Conservation (phyloP, 352 stramenopile genomes). For the Peronospora tabacina region DNA sequence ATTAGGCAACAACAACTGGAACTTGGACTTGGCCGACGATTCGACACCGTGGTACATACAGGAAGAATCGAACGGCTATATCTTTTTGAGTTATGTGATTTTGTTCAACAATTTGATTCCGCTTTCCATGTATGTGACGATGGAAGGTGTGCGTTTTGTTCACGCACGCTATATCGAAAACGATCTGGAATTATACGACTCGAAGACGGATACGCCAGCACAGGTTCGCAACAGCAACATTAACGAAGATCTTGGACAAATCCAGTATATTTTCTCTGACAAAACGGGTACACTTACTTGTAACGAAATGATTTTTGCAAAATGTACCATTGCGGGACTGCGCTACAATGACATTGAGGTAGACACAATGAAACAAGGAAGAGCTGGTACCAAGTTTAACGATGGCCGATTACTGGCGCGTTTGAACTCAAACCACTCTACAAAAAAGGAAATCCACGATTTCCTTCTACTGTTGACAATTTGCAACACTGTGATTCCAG, state of each 20-base stretch:
- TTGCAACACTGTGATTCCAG: conserved; percentile 84
- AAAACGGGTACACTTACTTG: conserved; percentile 83
- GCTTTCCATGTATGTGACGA: conserved; percentile 86
- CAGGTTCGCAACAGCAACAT: conserved; percentile 86
- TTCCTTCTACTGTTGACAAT: conserved; percentile 80
- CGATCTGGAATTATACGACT: conserved; percentile 80
- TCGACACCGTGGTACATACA: conserved; percentile 62
- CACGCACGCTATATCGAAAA: conserved; percentile 82
- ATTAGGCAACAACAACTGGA: conserved; percentile 81
- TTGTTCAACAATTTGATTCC: conserved; percentile 87
- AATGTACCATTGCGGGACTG: conserved; percentile 87
- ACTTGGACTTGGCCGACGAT: conserved; percentile 49
- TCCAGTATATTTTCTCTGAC: conserved; percentile 89
- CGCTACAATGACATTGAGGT: conserved; percentile 88
- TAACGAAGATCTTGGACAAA: conserved; percentile 84
- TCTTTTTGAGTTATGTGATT: conserved; percentile 87
- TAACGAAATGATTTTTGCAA: conserved; percentile 88
- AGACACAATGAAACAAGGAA: conserved; percentile 31
- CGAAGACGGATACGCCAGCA: conserved; percentile 55
- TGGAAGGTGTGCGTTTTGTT: conserved; percentile 84
- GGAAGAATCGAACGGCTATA: conserved; percentile 64
- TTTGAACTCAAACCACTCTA: conserved; percentile 73
- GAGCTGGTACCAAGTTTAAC: conserved; percentile 73
- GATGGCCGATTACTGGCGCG: conserved; percentile 62
- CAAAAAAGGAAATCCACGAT: conserved; percentile 79